phyloP scores from a whole-genome alignment of 129 eudicot species.

The Gnaphalium uliginosum region DNA sequence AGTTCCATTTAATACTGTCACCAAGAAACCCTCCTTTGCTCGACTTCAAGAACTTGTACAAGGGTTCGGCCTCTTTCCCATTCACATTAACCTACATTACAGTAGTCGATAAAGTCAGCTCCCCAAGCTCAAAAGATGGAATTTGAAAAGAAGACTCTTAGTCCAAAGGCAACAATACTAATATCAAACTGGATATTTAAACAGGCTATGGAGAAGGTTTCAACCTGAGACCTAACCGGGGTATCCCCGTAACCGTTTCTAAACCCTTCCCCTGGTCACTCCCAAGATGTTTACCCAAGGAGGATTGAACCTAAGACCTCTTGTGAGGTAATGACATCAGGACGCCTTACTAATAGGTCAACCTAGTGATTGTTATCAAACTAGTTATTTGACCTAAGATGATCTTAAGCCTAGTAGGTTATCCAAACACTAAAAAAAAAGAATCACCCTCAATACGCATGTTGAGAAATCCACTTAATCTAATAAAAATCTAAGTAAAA shows the following conservation, averaged over 20 bases:
- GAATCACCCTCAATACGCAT: background rate
- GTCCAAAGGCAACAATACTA: no score
- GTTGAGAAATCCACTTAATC: background rate
- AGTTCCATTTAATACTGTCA: conserved; percentile 86
- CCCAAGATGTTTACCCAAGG: no score
- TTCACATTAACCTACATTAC: conserved; percentile 78
- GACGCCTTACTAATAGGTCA: no score
- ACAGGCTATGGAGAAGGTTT: no score
- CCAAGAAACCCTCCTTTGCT: conserved; percentile 85
- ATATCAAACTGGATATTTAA: no score
- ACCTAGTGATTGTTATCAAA: background rate
- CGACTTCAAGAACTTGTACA: conserved; percentile 79
- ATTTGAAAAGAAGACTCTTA: no score
- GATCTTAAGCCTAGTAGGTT: background rate
- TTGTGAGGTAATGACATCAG: background rate
- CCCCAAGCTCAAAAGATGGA: no score
- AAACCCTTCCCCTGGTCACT: no score
- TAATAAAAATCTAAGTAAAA: background rate
- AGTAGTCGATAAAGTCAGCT: background rate
- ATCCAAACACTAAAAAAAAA: background rate
- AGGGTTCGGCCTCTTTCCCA: conserved; percentile 70
- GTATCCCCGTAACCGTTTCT: no score
- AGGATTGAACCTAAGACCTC: no score
- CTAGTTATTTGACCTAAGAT: background rate
- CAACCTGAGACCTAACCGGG: no score